These are phyloP conservation scores for Leersia perrieri DNA, from an alignment of 176 grass and related monocot species.

Conservation along the genomic window DNA sequence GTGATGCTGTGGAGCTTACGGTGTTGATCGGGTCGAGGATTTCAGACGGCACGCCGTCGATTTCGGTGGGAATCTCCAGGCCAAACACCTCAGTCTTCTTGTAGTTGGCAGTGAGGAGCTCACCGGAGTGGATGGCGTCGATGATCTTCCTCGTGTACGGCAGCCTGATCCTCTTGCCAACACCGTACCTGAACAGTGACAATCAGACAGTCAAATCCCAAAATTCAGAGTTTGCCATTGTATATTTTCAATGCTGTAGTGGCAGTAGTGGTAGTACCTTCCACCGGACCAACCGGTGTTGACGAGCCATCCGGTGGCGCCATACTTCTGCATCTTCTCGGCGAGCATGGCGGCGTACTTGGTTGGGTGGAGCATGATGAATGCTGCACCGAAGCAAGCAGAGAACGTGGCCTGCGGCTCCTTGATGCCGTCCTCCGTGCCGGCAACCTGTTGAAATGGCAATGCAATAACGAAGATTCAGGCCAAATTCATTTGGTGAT, in stretches of 20 bases:
- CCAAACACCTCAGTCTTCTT: slow-evolving; percentile 88
- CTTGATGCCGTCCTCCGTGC: slow-evolving; percentile 94
- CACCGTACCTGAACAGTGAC: slow-evolving; percentile 65
- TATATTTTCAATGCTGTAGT: background rate
- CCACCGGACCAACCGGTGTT: slow-evolving; percentile 99
- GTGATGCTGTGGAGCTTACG: slow-evolving; percentile 37
- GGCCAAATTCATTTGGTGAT: background rate
- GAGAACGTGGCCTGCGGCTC: slow-evolving; percentile 98
- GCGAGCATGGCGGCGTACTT: slow-evolving; percentile 98
- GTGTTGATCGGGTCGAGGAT: slow-evolving; percentile 97
- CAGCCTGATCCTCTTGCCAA: slow-evolving; percentile 92
- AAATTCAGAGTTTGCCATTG: background rate
- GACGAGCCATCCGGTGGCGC: slow-evolving; percentile 96
- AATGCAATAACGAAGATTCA: background rate
- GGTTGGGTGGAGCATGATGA: slow-evolving; percentile 98
- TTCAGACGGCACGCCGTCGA: slow-evolving; percentile 79
- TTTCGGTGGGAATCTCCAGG: slow-evolving; percentile 80
- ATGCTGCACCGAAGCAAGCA: slow-evolving; percentile 93
- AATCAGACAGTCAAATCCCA: background rate
- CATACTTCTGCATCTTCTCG: slow-evolving; percentile 95
- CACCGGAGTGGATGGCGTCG: slow-evolving; percentile 93
- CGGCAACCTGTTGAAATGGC: slow-evolving; percentile 53
- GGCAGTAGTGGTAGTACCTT: slow-evolving; percentile 46
- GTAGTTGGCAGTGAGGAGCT: slow-evolving; percentile 78
- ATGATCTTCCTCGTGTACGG: slow-evolving; percentile 91